These are phyloP conservation scores for Amanita muscaria DNA, from an alignment of 768 basidiomycete genomes.

Conservation along the genomic window DNA sequence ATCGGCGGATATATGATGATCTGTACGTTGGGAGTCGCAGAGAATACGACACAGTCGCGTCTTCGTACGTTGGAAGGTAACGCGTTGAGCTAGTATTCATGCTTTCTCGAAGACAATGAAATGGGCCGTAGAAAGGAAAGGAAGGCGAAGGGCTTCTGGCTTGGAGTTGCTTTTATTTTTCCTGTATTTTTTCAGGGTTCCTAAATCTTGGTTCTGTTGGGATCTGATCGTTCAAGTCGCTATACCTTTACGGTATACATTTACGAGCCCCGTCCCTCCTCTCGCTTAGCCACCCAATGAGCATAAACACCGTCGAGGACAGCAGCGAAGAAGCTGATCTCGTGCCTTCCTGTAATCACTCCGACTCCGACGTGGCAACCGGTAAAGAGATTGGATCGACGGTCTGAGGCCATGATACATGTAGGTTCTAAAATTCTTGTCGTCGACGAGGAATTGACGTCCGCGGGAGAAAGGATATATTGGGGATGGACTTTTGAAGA, in stretches of 20 bases:
- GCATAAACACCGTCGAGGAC: too few relatives aligned
- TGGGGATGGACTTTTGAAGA: too few relatives aligned
- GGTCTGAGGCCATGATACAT: too few relatives aligned
- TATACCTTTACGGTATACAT: neutral
- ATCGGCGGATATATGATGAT: neutral
- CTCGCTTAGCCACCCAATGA: too few relatives aligned
- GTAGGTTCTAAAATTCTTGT: too few relatives aligned
- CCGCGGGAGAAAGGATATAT: too few relatives aligned
- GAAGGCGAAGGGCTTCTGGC: neutral
- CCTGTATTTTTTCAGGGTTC: neutral
- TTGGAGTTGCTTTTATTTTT: neutral
- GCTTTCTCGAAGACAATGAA: neutral
- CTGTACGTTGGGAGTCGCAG: neutral
- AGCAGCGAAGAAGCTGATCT: too few relatives aligned
- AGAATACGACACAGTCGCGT: neutral
- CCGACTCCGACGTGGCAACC: too few relatives aligned
- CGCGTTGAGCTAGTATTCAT: neutral
- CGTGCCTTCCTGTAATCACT: too few relatives aligned
- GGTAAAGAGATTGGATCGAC: too few relatives aligned
- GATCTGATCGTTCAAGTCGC: neutral
- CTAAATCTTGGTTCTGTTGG: neutral
- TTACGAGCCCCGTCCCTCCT: too few relatives aligned
- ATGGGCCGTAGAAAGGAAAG: neutral
- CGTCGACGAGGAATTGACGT: too few relatives aligned
- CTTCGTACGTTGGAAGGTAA: neutral